These are phyloP conservation scores for Orbilia oligospora DNA, from an alignment of 2,329 filamentous ascomycete genomes.

Conservation along the genomic window DNA sequence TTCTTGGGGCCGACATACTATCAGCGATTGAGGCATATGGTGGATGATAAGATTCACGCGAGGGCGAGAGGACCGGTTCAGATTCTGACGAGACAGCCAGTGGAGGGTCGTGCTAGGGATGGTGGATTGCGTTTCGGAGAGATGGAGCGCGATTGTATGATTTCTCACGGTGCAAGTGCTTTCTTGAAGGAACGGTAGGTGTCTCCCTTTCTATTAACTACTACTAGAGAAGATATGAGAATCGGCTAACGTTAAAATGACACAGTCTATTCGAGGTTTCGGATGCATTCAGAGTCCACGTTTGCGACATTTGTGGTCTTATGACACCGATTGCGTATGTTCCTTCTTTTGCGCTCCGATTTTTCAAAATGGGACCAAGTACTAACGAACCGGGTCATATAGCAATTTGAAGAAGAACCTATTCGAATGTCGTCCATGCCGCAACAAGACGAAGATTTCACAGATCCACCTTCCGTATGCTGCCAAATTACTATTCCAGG, in stretches of 20 bases:
- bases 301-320: conserved; percentile 97
- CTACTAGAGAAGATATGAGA: neutral
- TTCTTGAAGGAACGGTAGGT: conserved; percentile 86
- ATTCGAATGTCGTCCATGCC: conserved; percentile 96
- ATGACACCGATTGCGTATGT: conserved; percentile 99
- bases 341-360: conserved; percentile 62
- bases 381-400: conserved; percentile 64
- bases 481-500: conserved; percentile 97
- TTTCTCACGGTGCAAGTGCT: conserved; percentile 96
- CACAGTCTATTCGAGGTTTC: conserved; percentile 89
- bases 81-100: conserved; percentile 95
- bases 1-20: conserved; percentile 99
- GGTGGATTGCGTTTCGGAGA: conserved; percentile 99
- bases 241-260: neutral
- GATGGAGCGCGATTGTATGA: conserved; percentile 99
- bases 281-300: conserved; percentile 96
- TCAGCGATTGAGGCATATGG: conserved; percentile 98
- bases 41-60: conserved; percentile 99
- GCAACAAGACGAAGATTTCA: conserved; percentile 99
- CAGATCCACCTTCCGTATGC: conserved; percentile 98
- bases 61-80: conserved; percentile 95
- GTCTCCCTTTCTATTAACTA: neutral
- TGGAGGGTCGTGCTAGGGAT: conserved; percentile 97
- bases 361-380: conserved; percentile 39
- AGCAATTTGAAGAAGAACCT: conserved; percentile 95